phyloP scores from a whole-genome alignment of 202 grass and related monocot genomes.

The Zizania palustris region DNA sequence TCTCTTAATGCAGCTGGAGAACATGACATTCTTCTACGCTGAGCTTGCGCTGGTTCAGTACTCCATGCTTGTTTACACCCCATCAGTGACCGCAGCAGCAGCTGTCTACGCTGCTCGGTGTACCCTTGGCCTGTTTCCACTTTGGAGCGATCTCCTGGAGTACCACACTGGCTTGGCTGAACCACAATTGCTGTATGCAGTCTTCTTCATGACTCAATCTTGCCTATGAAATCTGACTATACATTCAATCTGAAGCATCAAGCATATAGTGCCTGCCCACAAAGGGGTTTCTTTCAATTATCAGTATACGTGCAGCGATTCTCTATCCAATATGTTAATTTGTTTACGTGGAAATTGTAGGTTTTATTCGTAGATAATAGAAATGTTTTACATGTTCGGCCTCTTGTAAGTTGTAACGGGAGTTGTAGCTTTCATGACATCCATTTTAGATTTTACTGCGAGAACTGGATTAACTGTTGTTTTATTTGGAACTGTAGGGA shows the following conservation, averaged over 20 bases:
- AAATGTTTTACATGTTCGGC: too few species aligned
- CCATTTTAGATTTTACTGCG: not conserved
- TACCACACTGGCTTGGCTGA: constrained; percentile 50
- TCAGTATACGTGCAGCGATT: not conserved
- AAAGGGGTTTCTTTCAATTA: not conserved
- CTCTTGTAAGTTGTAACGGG: too few species aligned
- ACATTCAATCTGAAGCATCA: not conserved
- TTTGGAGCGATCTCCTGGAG: constrained; percentile 51
- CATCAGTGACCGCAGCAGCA: constrained; percentile 52
- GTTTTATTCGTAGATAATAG: too few species aligned
- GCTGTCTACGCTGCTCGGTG: constrained; percentile 59
- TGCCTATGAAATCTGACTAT: constrained; percentile 7
- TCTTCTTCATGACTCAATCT: not conserved
- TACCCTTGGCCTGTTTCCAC: constrained; percentile 37
- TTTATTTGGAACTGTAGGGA: constrained; percentile 42
- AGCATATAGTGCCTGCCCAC: not conserved
- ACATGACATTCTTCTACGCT: constrained; percentile 60
- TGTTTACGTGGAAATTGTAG: not conserved
- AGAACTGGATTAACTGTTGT: not conserved
- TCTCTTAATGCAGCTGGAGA: constrained; percentile 45
- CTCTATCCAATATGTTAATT: not conserved
- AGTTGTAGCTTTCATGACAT: too few species aligned
- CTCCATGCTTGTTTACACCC: constrained; percentile 51
- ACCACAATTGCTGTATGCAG: constrained; percentile 43
- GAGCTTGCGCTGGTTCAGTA: constrained; percentile 63